These are phyloP conservation scores for Raphanus sativus DNA, from an alignment of 345 rosid genomes.

Conservation along the genomic window DNA sequence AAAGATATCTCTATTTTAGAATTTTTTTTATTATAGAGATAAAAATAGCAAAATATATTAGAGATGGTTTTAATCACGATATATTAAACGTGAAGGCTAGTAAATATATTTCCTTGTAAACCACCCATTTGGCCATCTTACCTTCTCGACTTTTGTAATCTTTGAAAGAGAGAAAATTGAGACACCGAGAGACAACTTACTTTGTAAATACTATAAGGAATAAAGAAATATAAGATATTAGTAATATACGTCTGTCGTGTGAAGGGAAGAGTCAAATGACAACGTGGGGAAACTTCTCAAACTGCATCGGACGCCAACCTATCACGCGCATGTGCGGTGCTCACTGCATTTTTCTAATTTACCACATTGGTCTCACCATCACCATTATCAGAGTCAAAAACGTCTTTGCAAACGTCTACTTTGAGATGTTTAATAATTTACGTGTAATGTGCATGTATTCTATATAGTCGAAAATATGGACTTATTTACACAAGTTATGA, in stretches of 20 bases:
- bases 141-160: slow-evolving; percentile 29
- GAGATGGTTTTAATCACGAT: neutral
- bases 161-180: slow-evolving; percentile 16
- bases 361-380: slow-evolving; percentile 9
- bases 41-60: too few species aligned
- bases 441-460: slow-evolving; percentile 1
- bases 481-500: neutral
- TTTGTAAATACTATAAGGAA: neutral
- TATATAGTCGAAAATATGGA: neutral
- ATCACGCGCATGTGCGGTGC: slow-evolving; percentile 71
- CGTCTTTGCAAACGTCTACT: slow-evolving; percentile 14
- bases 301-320: slow-evolving; percentile 54
- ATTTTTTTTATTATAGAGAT: too few species aligned
- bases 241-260: slow-evolving; percentile 22
- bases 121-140: neutral
- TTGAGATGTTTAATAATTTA: neutral
- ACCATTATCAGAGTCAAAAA: slow-evolving; percentile 2
- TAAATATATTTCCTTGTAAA: slow-evolving; percentile 16
- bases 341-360: slow-evolving; percentile 20
- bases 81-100: neutral
- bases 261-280: slow-evolving; percentile 49
- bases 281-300: slow-evolving; percentile 48
- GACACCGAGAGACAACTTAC: neutral
- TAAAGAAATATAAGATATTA: slow-evolving; percentile 17
- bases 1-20: too few species aligned